Conservation (phyloP, 768 basidiomycete species). For the Phylloporus sp. region DNA sequence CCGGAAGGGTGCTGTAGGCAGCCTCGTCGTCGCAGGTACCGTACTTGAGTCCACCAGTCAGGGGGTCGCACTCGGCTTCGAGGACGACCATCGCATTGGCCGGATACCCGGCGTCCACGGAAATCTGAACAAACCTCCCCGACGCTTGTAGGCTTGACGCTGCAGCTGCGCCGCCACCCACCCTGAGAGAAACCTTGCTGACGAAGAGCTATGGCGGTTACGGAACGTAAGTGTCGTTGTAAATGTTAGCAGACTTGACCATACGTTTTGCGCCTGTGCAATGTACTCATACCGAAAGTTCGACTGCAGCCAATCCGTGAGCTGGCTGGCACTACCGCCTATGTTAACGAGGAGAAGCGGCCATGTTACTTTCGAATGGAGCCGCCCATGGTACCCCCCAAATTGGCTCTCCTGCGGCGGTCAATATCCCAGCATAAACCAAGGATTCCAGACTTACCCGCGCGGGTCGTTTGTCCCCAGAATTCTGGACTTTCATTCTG, state of each 20-base stretch:
- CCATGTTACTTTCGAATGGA: not conserved
- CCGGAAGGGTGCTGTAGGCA: not conserved
- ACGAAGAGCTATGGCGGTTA: not conserved
- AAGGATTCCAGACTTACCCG: not conserved
- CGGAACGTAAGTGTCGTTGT: no score
- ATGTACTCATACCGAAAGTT: not conserved
- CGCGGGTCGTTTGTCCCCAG: no score
- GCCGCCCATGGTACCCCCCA: no score
- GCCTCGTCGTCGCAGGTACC: not conserved
- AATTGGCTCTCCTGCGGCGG: not conserved
- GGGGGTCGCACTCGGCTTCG: not conserved
- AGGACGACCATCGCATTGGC: not conserved
- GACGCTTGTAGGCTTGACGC: not conserved
- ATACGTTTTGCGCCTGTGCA: not conserved
- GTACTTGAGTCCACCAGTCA: not conserved
- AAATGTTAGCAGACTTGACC: no score
- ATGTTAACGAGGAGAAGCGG: not conserved
- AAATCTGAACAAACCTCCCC: not conserved
- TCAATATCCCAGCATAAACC: not conserved
- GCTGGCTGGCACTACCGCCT: no score
- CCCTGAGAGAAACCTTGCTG: not conserved
- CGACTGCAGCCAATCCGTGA: no score
- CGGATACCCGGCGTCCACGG: not conserved
- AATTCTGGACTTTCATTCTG: no score
- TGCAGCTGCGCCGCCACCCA: not conserved